These are phyloP conservation scores for Cutaneotrichosporon spelunceum DNA, from an alignment of 1,284 basidiomycete genomes.

Conservation along the genomic window DNA sequence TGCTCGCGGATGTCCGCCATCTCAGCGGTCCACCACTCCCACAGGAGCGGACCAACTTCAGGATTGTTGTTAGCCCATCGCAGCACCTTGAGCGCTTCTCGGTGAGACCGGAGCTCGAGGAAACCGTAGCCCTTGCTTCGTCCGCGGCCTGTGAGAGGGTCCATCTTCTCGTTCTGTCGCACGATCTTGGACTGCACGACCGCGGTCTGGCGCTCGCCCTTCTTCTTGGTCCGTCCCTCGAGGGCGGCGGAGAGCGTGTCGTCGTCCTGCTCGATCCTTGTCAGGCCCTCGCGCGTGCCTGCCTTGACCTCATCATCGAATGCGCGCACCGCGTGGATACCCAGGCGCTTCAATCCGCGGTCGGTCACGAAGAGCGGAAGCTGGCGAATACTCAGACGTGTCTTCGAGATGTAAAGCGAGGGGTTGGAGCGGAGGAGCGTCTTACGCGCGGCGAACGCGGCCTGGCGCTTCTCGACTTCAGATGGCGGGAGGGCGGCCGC, in stretches of 20 bases:
- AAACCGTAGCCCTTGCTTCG: slow-evolving; percentile 94
- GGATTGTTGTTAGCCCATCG: slow-evolving; percentile 92
- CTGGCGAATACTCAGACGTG: slow-evolving; percentile 87
- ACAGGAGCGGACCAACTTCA: slow-evolving; percentile 62
- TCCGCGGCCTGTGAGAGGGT: slow-evolving; percentile 79
- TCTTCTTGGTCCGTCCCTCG: slow-evolving; percentile 45
- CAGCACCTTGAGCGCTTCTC: slow-evolving; percentile 84
- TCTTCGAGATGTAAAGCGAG: slow-evolving; percentile 87
- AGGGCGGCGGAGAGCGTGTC: slow-evolving; percentile 48
- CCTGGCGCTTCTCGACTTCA: slow-evolving; percentile 77
- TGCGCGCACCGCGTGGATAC: slow-evolving; percentile 70
- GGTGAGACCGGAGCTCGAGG: slow-evolving; percentile 81
- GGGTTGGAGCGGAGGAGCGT: slow-evolving; percentile 83
- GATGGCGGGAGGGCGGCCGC: slow-evolving; percentile 64
- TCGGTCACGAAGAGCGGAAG: slow-evolving; percentile 88
- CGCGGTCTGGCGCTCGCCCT: slow-evolving; percentile 58
- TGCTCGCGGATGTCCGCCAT: slow-evolving; percentile 65
- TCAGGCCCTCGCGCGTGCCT: slow-evolving; percentile 63
- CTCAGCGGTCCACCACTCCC: slow-evolving; percentile 79
- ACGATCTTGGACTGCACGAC: slow-evolving; percentile 83
- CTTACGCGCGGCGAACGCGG: slow-evolving; percentile 76
- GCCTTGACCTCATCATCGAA: slow-evolving; percentile 77
- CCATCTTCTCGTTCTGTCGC: slow-evolving; percentile 72
- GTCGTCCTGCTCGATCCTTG: slow-evolving; percentile 66
- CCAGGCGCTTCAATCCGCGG: slow-evolving; percentile 80